phyloP scores from a whole-genome alignment of 1,284 basidiomycete genomes.

The Cryptococcus jaspeensis region DNA sequence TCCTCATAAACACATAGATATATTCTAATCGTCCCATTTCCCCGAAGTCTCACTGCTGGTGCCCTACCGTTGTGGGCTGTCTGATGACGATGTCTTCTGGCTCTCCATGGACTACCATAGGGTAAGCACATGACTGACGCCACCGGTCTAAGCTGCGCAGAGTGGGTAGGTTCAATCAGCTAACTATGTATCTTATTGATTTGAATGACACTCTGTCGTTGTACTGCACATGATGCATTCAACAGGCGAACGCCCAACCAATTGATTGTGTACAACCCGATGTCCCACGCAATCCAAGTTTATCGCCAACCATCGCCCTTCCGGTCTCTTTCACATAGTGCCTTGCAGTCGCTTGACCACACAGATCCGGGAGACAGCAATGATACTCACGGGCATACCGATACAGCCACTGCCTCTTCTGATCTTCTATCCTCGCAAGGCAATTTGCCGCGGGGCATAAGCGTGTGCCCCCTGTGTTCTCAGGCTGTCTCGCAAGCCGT shows the following conservation, averaged over 20 bases:
- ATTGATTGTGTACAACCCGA: conserved; percentile 83
- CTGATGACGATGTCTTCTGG: too few relatives aligned
- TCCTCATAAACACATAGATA: too few relatives aligned
- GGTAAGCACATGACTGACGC: too few relatives aligned
- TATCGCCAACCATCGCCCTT: conserved; percentile 48
- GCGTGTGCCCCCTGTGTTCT: background rate
- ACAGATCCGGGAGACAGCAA: background rate
- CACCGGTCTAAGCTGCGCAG: too few relatives aligned
- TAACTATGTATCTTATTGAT: too few relatives aligned
- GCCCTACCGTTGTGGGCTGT: too few relatives aligned
- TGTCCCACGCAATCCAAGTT: conserved; percentile 77
- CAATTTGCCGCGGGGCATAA: background rate
- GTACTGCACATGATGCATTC: too few relatives aligned
- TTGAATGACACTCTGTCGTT: too few relatives aligned
- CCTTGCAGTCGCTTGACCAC: background rate
- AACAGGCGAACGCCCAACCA: conserved; percentile 66
- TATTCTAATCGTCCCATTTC: too few relatives aligned
- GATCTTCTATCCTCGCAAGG: background rate
- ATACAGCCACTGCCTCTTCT: background rate
- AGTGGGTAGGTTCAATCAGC: too few relatives aligned
- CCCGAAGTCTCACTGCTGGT: too few relatives aligned
- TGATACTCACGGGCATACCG: background rate
- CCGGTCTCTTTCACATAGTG: background rate
- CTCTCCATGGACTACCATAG: too few relatives aligned
- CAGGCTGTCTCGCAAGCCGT: background rate